Evolutionary conservation across 768 basidiomycete species (phyloP), one percentile per base, ranked within the genome.

Genomic region (Suillus luteus): DNA sequence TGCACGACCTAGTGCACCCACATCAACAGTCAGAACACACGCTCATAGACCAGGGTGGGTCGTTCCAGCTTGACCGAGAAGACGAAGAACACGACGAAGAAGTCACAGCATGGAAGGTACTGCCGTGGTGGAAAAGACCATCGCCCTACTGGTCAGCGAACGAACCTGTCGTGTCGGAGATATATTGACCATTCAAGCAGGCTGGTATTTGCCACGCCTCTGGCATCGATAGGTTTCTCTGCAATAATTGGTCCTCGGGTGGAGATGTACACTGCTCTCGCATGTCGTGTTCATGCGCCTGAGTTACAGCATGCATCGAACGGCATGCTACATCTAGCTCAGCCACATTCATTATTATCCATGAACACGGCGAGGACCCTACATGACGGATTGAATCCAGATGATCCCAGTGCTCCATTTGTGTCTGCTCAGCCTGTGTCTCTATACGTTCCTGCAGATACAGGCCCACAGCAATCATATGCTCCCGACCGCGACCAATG

Each of bases 111-210:
- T 69, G 75, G 65, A 69, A 72, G 63, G 66, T 46, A 3, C 78
- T 82, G 54, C 87, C 90, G 3, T 93, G 91, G 91, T 92, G 88
- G 84, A 91, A 80, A 76, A 78, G 83, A 48, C 90, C 92, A 3
- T 91, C 91, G 0, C 81, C 90, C 0, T 82, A 80, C 77, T 93
- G 91, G 92, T 92, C 66, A 68, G 85, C 76, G 10, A 27, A 24
- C 6, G 11, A 31, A 8, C 19, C 57, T 35, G 37, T 40, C 24
- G 33, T 43, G 40, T 43, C 35, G 37, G 37, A 54, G 38, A 48
- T 37, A 41, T 49, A 35, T 52, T 61, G 52, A 61, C 15, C 59
- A 27, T 24, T 38, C 15, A 70, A 93, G 24, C 24, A 58, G 92
- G 91, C 71, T 91, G 44, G 66, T 93, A 15, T 71, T 75, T 15